A percentile compares a stretch with the other conserved stretches of the same genome.
phyloP scores from a whole-genome alignment of 306 rosid genomes.

The Luffa aegyptiaca region DNA sequence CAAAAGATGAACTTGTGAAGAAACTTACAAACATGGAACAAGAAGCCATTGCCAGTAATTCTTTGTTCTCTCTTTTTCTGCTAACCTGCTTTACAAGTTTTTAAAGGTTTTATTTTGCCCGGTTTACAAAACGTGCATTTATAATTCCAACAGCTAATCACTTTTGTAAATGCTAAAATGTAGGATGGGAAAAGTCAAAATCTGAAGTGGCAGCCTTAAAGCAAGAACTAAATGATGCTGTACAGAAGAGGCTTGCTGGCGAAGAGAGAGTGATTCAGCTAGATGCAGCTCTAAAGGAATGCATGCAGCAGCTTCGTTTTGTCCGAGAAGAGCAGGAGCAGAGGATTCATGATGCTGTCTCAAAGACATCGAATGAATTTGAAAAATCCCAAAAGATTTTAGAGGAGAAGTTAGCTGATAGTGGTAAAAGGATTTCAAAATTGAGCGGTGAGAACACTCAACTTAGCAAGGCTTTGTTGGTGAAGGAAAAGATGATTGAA shows the following conservation, averaged over 20 bases:
- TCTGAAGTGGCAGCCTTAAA: constrained; percentile 43
- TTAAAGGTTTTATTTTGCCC: neutral
- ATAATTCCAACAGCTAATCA: neutral
- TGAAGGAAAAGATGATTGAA: constrained; percentile 57
- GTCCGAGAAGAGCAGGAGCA: constrained; percentile 80
- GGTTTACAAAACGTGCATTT: neutral
- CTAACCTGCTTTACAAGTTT: neutral
- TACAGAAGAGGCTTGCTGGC: constrained; percentile 35
- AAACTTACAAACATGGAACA: constrained; percentile 59
- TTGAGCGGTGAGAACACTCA: constrained; percentile 47
- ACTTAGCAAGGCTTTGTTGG: constrained; percentile 41
- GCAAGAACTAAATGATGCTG: constrained; percentile 44
- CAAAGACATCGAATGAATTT: constrained; percentile 57
- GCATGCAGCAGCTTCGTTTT: constrained; percentile 78
- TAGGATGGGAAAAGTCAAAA: constrained; percentile 72
- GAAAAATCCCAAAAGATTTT: constrained; percentile 40
- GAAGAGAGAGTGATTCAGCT: constrained; percentile 65
- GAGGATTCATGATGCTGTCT: constrained; percentile 66
- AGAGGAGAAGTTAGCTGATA: constrained; percentile 57
- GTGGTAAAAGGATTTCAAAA: constrained; percentile 47
- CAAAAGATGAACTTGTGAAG: constrained; percentile 69
- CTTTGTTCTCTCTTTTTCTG: neutral
- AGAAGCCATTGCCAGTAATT: constrained; percentile 60
- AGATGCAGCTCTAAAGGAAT: constrained; percentile 79
- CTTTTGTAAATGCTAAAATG: neutral